A percentile compares a stretch with the other conserved stretches of the same genome.
These are phyloP conservation scores for Panaeolus papilionaceus DNA, from an alignment of 768 basidiomycete species.

Conservation along the genomic window DNA sequence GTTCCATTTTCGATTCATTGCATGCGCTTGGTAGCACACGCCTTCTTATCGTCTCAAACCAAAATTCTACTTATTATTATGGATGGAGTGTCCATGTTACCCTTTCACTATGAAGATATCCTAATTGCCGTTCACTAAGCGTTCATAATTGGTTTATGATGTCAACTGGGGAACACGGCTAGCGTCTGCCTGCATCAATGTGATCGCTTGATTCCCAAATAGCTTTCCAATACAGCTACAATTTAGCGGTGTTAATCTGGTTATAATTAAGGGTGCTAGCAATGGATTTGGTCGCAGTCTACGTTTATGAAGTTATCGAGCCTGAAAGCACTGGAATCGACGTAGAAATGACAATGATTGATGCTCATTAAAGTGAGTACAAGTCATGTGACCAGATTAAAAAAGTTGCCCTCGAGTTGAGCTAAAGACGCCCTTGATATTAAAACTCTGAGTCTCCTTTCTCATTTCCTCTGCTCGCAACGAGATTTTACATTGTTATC, in stretches of 20 bases:
- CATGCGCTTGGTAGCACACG: not conserved
- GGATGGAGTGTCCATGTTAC: conserved; percentile 13
- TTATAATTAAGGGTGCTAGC: not conserved
- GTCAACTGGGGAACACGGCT: not conserved
- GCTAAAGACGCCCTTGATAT: not conserved
- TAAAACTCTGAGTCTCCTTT: conserved; percentile 1
- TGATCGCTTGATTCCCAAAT: not conserved
- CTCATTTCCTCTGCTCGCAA: not conserved
- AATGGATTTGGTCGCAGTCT: too few species aligned
- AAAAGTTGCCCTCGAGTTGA: not conserved
- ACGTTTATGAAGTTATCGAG: too few species aligned
- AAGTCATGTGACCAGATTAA: conserved; percentile 10
- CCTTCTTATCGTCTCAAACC: conserved; percentile 11
- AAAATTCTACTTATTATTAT: conserved; percentile 14
- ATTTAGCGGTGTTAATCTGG: not conserved
- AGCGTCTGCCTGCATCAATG: not conserved
- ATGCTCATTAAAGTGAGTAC: not conserved
- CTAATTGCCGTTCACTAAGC: not conserved
- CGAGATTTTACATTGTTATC: not conserved
- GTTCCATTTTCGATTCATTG: not conserved
- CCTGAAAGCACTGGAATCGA: too few species aligned
- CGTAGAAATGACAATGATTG: too few species aligned
- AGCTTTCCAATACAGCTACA: not conserved
- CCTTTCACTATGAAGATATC: conserved; percentile 7
- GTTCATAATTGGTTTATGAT: not conserved